These are phyloP conservation scores for Venturia effusa DNA, from an alignment of 2,329 filamentous ascomycete species.

Conservation along the genomic window DNA sequence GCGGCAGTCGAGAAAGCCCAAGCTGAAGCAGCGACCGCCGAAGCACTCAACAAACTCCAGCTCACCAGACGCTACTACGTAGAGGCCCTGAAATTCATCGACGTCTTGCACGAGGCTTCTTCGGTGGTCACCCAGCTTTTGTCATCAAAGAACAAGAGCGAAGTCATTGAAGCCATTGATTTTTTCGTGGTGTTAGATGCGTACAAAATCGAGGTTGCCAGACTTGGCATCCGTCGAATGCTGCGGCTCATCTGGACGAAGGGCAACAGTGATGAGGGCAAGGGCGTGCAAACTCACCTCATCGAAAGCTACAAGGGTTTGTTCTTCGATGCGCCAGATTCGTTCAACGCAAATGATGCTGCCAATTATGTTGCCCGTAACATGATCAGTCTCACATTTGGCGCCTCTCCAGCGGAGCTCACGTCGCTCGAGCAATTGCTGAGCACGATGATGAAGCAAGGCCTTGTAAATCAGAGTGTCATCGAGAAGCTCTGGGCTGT, in stretches of 20 bases:
- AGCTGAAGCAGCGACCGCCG: conserved; percentile 78
- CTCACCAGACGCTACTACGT: conserved; percentile 82
- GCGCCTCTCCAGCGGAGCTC: conserved; percentile 84
- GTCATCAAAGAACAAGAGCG: conserved; percentile 92
- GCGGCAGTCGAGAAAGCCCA: conserved; percentile 67
- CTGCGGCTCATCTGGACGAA: conserved; percentile 97
- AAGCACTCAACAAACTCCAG: conserved; percentile 78
- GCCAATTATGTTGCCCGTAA: conserved; percentile 94
- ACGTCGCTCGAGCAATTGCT: conserved; percentile 92
- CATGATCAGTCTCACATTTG: conserved; percentile 98
- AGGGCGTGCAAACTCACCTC: conserved; percentile 90
- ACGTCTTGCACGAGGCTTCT: conserved; percentile 76
- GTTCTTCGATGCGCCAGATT: conserved; percentile 90
- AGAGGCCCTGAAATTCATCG: conserved; percentile 90
- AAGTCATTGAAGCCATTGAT: conserved; percentile 98
- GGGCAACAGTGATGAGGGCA: conserved; percentile 97
- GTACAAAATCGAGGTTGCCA: conserved; percentile 90
- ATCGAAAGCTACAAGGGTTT: conserved; percentile 94
- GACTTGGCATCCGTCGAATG: conserved; percentile 88
- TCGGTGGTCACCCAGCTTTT: conserved; percentile 75
- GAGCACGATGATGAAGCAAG: conserved; percentile 94
- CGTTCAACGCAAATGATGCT: conserved; percentile 77
- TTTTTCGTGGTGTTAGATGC: conserved; percentile 93
- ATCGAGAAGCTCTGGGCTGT: conserved; percentile 94
- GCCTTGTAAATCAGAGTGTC: conserved; percentile 74